Percentiles rank a stretch among this genome's conserved stretches.
Conservation (phyloP, 1,284 basidiomycete genomes). For the Kwoniella shivajii region DNA sequence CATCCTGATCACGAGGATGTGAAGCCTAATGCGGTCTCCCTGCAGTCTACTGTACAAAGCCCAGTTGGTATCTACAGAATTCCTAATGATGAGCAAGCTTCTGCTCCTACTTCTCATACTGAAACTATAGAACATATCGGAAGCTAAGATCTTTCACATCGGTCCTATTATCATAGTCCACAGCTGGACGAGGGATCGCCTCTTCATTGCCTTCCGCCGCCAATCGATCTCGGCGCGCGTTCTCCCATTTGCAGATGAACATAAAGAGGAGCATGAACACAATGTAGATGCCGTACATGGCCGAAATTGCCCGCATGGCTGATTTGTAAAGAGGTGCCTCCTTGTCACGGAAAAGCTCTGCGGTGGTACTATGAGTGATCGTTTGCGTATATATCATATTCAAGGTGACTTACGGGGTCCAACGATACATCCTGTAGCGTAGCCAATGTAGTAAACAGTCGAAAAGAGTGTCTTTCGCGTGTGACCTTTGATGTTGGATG, state of each 20-base stretch:
- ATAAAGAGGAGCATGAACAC: conserved; percentile 10
- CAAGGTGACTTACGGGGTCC: conserved; percentile 12
- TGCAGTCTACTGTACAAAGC: too few species aligned
- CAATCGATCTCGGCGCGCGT: conserved; percentile 12
- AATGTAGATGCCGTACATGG: conserved; percentile 13
- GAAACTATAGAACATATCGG: conserved; percentile 15
- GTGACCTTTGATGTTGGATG: conserved; percentile 19
- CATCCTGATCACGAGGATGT: too few species aligned
- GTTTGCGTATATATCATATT: background rate
- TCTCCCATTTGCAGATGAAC: conserved; percentile 11
- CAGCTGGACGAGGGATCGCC: conserved; percentile 9
- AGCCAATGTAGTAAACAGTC: conserved; percentile 12
- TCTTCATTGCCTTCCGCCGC: conserved; percentile 12
- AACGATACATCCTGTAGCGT: conserved; percentile 14
- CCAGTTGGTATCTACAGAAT: too few species aligned
- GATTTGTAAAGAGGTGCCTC: conserved; percentile 11
- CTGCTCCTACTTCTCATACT: too few species aligned
- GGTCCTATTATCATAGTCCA: conserved; percentile 12
- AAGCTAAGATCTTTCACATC: conserved; percentile 14
- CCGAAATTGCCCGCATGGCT: conserved; percentile 13
- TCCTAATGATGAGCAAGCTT: too few species aligned
- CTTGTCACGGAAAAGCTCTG: conserved; percentile 12
- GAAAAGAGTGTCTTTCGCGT: conserved; percentile 16
- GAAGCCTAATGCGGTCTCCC: too few species aligned
- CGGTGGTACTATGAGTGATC: background rate